Evolutionary conservation across 2,329 filamentous ascomycete genomes (phyloP).

Genomic region (Nemania sp.): DNA sequence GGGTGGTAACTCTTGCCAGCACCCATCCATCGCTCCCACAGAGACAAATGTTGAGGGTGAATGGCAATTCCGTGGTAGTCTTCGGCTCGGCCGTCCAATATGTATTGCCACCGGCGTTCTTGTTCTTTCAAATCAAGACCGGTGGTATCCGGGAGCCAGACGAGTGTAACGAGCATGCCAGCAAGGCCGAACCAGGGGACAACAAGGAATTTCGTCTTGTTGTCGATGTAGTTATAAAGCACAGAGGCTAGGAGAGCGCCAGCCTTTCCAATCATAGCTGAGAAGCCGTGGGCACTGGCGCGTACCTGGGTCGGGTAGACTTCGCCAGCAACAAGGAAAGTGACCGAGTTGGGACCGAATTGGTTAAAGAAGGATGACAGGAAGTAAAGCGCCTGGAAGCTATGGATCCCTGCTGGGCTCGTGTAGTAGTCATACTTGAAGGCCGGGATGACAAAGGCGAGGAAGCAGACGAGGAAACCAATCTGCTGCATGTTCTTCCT

Average conservation of each 20-base stretch:
- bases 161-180: slow-evolving; percentile 78
- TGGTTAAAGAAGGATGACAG: slow-evolving; percentile 98
- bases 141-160: slow-evolving; percentile 96
- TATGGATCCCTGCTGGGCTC: slow-evolving; percentile 69
- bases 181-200: slow-evolving; percentile 91
- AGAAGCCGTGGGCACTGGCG: slow-evolving; percentile 91
- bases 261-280: slow-evolving; percentile 86
- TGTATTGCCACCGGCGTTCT: slow-evolving; percentile 89
- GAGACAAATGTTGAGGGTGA: slow-evolving; percentile 82
- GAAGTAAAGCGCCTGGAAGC: slow-evolving; percentile 99
- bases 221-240: slow-evolving; percentile 92
- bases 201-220: slow-evolving; percentile 83
- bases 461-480: slow-evolving; percentile 90
- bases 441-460: slow-evolving; percentile 89
- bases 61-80: slow-evolving; percentile 95
- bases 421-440: slow-evolving; percentile 89
- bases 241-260: slow-evolving; percentile 87
- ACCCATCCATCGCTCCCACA: slow-evolving; percentile 84
- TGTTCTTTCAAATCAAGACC: slow-evolving; percentile 97
- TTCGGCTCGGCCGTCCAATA: slow-evolving; percentile 73
- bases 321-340: slow-evolving; percentile 93
- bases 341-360: slow-evolving; percentile 94
- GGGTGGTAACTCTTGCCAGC: slow-evolving; percentile 83
- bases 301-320: slow-evolving; percentile 95
- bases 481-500: slow-evolving; percentile 96